Conservation (phyloP, 257 asterid species). For the Nicotiana knightiana region DNA sequence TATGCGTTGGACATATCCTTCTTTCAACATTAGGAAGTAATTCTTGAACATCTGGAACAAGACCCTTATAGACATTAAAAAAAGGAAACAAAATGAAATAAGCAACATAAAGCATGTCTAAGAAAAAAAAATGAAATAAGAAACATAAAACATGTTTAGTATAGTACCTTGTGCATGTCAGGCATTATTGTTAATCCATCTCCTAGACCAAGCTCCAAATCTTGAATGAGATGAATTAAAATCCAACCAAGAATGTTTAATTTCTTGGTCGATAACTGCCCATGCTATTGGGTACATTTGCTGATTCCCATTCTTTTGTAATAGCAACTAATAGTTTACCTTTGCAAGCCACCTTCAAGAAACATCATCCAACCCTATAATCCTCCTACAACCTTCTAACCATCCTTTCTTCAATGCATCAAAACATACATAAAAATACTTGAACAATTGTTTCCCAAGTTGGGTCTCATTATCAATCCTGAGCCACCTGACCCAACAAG, state of each 20-base stretch:
- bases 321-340: not conserved
- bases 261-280: not conserved
- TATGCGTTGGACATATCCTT: not conserved
- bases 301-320: not conserved
- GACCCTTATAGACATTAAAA: not conserved
- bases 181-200: not conserved
- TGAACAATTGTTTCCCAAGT: not conserved
- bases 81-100: not conserved
- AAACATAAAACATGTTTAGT: too few species aligned
- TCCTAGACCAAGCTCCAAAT: not conserved
- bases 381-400: not conserved
- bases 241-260: not conserved
- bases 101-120: too few species aligned
- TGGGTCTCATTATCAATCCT: not conserved
- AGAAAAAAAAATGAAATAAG: not conserved
- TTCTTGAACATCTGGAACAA: not conserved
- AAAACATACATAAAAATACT: not conserved
- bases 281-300: not conserved
- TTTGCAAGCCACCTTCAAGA: not conserved
- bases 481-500: not conserved
- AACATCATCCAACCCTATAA: not conserved
- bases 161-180: not conserved
- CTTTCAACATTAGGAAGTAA: not conserved
- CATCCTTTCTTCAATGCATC: not conserved
- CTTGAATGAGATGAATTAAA: not conserved